Percentiles rank a stretch among this genome's conserved stretches.
These are phyloP conservation scores for Helicostylum pulchrum DNA, from an alignment of 192 early-diverging fungal species.

Conservation along the genomic window DNA sequence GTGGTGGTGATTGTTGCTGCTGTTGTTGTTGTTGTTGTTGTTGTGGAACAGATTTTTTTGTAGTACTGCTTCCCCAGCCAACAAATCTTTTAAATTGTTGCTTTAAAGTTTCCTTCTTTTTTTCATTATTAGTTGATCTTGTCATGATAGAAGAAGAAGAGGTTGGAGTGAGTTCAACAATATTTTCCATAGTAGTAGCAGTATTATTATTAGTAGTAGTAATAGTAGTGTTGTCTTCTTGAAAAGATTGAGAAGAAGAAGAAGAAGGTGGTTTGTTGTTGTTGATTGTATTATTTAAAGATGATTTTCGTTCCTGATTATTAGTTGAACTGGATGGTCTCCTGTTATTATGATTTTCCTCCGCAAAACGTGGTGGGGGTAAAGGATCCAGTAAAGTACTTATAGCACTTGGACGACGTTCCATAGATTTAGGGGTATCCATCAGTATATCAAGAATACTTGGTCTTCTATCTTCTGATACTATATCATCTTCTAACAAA, in stretches of 20 bases:
- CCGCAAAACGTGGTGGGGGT: conserved; percentile 2
- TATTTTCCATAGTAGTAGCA: neutral
- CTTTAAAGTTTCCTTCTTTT: conserved; percentile 12
- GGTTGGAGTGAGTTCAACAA: conserved; percentile 8
- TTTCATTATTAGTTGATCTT: conserved; percentile 10
- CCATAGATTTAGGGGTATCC: conserved; percentile 12
- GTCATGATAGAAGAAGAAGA: conserved; percentile 15
- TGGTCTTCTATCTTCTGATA: conserved; percentile 16
- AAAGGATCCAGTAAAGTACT: neutral
- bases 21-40: too few relatives aligned
- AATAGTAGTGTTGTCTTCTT: neutral
- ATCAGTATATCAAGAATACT: conserved; percentile 30
- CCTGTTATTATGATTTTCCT: conserved; percentile 1
- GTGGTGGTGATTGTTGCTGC: too few relatives aligned
- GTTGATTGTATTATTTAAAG: neutral
- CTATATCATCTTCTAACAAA: neutral
- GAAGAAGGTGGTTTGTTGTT: neutral
- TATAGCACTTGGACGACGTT: conserved; percentile 18
- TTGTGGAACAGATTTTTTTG: neutral
- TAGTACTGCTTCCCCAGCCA: conserved; percentile 18
- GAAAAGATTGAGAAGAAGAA: conserved; percentile 18
- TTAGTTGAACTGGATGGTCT: neutral
- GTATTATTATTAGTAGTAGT: neutral
- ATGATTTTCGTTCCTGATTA: conserved; percentile 16
- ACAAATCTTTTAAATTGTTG: conserved; percentile 20